These are phyloP conservation scores for Sphagnurus paluster DNA, from an alignment of 1,284 basidiomycete genomes.

Conservation along the genomic window DNA sequence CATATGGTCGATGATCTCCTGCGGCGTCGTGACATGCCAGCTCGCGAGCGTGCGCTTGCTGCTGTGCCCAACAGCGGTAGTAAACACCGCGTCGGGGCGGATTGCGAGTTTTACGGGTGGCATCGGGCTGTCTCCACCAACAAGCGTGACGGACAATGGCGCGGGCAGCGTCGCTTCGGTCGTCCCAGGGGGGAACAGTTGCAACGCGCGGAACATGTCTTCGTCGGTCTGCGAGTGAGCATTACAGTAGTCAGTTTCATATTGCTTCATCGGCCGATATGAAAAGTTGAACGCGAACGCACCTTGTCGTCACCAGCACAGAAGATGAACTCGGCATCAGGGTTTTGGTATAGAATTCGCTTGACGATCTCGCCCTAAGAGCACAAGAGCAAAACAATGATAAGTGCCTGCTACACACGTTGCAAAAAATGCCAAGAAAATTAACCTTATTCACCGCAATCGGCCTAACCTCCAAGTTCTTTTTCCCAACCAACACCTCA, in stretches of 20 bases:
- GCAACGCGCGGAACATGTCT: constrained; percentile 93
- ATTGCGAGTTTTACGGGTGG: constrained; percentile 65
- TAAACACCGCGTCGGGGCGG: constrained; percentile 74
- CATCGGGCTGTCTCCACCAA: constrained; percentile 37
- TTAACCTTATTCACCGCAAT: constrained; percentile 88
- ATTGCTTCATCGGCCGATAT: no score
- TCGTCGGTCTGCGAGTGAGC: constrained; percentile 70
- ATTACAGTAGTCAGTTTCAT: constrained; percentile 1
- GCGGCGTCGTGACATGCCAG: constrained; percentile 85
- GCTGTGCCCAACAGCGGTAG: constrained; percentile 84
- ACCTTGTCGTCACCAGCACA: constrained; percentile 99
- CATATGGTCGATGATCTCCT: constrained; percentile 75
- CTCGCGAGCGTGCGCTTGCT: constrained; percentile 85
- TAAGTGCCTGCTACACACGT: neutral
- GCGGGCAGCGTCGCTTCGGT: constrained; percentile 59
- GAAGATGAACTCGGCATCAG: constrained; percentile 93
- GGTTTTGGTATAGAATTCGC: constrained; percentile 88
- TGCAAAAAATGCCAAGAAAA: constrained; percentile 1
- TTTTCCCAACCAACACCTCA: constrained; percentile 90
- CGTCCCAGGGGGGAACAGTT: constrained; percentile 55
- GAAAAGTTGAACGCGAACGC: constrained; percentile 19
- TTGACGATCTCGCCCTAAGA: constrained; percentile 91
- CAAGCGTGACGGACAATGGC: constrained; percentile 72
- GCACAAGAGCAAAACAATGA: constrained; percentile 1
- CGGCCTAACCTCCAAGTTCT: constrained; percentile 97